These are phyloP conservation scores for Globomyces pollinis-pini DNA, from an alignment of 192 early-diverging fungal genomes.

Conservation along the genomic window DNA sequence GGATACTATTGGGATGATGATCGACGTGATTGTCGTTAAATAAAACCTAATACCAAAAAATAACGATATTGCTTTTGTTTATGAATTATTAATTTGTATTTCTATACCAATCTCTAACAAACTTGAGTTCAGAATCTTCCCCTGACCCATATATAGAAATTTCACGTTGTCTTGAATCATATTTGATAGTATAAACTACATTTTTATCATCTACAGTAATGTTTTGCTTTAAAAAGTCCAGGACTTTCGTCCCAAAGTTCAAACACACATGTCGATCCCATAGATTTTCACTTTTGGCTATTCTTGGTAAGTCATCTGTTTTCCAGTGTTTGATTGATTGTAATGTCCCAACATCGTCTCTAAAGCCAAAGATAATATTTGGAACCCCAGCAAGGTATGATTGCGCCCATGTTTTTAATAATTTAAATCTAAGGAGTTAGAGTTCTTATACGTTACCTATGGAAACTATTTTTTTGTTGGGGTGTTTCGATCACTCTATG, in stretches of 20 bases:
- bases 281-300: constrained; percentile 55
- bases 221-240: constrained; percentile 25
- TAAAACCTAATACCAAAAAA: too few relatives aligned
- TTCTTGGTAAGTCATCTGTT: constrained; percentile 74
- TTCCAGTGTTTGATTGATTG: constrained; percentile 51
- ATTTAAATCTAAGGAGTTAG: constrained; percentile 51
- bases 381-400: constrained; percentile 86
- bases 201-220: constrained; percentile 23
- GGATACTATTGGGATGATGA: too few relatives aligned
- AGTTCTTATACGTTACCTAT: constrained; percentile 28
- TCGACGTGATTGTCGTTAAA: too few relatives aligned
- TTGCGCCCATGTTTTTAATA: constrained; percentile 89
- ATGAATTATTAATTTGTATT: too few relatives aligned
- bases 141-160: background rate
- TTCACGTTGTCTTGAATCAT: background rate
- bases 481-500: constrained; percentile 54
- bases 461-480: too few relatives aligned
- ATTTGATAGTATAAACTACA: background rate
- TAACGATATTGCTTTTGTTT: too few relatives aligned
- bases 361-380: constrained; percentile 73
- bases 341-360: constrained; percentile 65
- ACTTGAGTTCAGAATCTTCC: background rate
- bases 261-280: constrained; percentile 86
- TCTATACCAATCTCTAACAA: constrained; percentile 3
- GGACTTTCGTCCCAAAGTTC: constrained; percentile 65